Evolutionary conservation across 441 rosid genomes (phyloP).

Genomic region (Sinapis alba): DNA sequence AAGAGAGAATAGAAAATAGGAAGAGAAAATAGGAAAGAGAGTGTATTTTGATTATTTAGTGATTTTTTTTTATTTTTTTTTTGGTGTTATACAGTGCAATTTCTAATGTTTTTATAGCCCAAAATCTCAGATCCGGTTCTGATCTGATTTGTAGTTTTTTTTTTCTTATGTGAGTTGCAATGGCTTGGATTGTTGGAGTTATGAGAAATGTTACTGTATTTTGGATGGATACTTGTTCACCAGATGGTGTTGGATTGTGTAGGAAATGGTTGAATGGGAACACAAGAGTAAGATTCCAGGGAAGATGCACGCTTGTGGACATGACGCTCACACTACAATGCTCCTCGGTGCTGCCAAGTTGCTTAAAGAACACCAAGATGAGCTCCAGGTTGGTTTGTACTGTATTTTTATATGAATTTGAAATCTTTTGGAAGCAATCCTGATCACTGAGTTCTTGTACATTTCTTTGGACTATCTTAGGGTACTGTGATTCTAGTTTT

Average conservation of each 20-base stretch:
- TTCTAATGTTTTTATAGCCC: too few species aligned
- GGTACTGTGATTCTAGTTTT: conserved; percentile 87
- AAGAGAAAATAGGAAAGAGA: too few species aligned
- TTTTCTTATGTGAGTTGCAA: not conserved
- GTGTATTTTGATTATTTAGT: too few species aligned
- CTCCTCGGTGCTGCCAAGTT: too few species aligned
- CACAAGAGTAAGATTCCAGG: conserved; percentile 93
- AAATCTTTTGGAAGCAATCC: not conserved
- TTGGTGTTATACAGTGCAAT: too few species aligned
- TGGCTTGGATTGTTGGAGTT: conserved; percentile 6
- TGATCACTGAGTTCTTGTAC: not conserved
- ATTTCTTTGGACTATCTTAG: conserved; percentile 40
- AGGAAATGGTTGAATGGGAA: conserved; percentile 96
- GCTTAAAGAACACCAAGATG: conserved; percentile 60
- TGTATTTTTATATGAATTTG: not conserved
- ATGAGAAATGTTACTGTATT: not conserved
- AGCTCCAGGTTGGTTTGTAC: conserved; percentile 55
- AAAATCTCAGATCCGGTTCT: too few species aligned
- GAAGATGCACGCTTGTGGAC: too few species aligned
- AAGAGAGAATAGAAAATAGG: too few species aligned
- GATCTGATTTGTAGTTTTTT: not conserved
- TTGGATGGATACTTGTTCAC: conserved; percentile 21
- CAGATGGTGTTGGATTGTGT: conserved; percentile 27
- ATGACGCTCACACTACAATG: too few species aligned
- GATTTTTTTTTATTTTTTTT: too few species aligned